Percentiles rank a stretch among this genome's conserved stretches.
Conservation (phyloP, 352 stramenopile species). For the Phytophthora litchii region DNA sequence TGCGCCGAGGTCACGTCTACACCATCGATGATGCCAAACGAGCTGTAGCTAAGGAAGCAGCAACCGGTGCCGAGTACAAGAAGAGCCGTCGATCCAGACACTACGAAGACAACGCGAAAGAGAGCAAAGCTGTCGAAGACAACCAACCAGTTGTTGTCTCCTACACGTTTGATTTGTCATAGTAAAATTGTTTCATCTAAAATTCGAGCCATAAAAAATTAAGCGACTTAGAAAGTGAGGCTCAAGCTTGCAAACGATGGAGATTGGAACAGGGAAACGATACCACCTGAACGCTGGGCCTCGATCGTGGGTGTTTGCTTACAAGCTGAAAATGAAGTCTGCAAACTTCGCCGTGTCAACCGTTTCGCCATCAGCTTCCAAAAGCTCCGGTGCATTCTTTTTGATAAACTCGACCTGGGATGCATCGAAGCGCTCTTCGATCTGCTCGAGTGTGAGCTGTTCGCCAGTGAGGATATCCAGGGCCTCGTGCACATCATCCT, state of each 20-base stretch:
- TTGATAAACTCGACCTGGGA: constrained; percentile 83
- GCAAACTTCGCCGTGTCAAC: constrained; percentile 81
- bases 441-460: constrained; percentile 74
- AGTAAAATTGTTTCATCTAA: constrained; percentile 44
- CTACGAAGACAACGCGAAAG: constrained; percentile 38
- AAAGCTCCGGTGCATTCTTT: constrained; percentile 62
- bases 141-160: constrained; percentile 62
- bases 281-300: constrained; percentile 16
- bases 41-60: constrained; percentile 23
- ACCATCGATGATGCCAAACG: constrained; percentile 41
- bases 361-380: constrained; percentile 58
- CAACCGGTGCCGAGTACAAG: constrained; percentile 26
- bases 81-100: constrained; percentile 30
- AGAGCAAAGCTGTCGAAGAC: constrained; percentile 30
- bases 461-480: constrained; percentile 82
- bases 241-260: constrained; percentile 19
- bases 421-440: constrained; percentile 84
- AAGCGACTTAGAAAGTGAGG: constrained; percentile 27
- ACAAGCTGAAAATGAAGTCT: constrained; percentile 84
- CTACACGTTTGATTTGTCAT: constrained; percentile 75
- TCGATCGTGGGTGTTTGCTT: constrained; percentile 19
- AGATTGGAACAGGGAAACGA: constrained; percentile 16
- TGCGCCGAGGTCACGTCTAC: constrained; percentile 49
- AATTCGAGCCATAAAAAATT: constrained; percentile 43
- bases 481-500: constrained; percentile 81